Evolutionary conservation across 768 basidiomycete species (phyloP).

Genomic region (Leccinum longicurvipes): DNA sequence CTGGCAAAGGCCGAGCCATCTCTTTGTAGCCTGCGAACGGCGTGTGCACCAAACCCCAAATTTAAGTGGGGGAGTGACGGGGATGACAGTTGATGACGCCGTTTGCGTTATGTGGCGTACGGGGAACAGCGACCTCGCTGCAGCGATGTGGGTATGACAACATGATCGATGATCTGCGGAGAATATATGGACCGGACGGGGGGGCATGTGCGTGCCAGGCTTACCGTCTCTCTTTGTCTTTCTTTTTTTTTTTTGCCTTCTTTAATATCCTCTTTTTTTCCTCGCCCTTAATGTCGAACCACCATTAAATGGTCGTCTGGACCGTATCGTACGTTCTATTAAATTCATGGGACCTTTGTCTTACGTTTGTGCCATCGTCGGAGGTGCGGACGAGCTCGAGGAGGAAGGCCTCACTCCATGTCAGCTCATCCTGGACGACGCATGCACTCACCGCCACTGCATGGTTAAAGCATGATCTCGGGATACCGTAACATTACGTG

Average conservation of each 20-base stretch:
- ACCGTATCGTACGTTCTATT: conserved; percentile 16
- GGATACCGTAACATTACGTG: conserved; percentile 31
- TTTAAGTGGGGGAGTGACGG: conserved; percentile 18
- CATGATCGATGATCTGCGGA: conserved; percentile 30
- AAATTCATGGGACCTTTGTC: conserved; percentile 9
- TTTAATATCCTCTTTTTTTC: conserved; percentile 2
- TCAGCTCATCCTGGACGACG: conserved; percentile 3
- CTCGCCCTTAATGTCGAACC: conserved; percentile 16
- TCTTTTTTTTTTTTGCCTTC: background rate
- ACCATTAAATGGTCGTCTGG: conserved; percentile 14
- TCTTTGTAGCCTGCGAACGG: conserved; percentile 58
- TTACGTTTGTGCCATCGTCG: conserved; percentile 18
- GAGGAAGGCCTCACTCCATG: background rate
- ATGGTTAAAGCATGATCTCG: conserved; percentile 26
- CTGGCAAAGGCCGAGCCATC: conserved; percentile 76
- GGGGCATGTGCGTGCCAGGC: conserved; percentile 6
- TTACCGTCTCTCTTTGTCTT: conserved; percentile 6
- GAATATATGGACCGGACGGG: conserved; percentile 18
- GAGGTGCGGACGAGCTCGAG: conserved; percentile 1
- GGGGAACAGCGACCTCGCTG: conserved; percentile 28
- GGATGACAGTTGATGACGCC: conserved; percentile 26
- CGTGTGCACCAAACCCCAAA: conserved; percentile 28
- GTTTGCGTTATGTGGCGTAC: conserved; percentile 31
- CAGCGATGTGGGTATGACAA: conserved; percentile 30
- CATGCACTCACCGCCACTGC: conserved; percentile 31